Conservation (phyloP, 805 yeast genomes). For the Metschnikowia kunwiensis region DNA sequence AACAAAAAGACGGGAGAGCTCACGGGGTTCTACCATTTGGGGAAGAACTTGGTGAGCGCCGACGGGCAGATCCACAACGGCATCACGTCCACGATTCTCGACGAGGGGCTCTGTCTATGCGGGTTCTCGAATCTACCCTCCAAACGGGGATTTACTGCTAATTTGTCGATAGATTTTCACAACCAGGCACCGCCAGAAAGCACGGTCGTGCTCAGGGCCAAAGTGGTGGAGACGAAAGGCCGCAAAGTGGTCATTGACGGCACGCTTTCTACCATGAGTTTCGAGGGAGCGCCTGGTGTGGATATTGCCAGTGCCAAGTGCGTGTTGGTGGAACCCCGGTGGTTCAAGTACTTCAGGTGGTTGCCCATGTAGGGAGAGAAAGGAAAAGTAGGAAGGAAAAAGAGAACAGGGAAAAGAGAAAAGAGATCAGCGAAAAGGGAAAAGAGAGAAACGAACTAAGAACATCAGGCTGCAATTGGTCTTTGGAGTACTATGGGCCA, state of each 20-base stretch:
- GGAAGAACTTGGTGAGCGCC: conserved; percentile 59
- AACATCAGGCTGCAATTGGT: background rate
- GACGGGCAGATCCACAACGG: conserved; percentile 82
- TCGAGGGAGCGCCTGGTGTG: conserved; percentile 26
- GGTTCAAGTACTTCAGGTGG: conserved; percentile 73
- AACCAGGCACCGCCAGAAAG: conserved; percentile 61
- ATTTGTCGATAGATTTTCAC: conserved; percentile 60
- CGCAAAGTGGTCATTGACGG: conserved; percentile 83
- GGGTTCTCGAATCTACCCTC: conserved; percentile 83
- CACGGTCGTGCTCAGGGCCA: conserved; percentile 64
- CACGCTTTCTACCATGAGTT: conserved; percentile 49
- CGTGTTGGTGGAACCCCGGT: conserved; percentile 78
- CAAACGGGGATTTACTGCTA: conserved; percentile 86
- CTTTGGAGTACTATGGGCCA: background rate
- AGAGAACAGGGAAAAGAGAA: background rate
- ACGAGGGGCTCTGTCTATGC: conserved; percentile 80
- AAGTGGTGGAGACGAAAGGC: conserved; percentile 64
- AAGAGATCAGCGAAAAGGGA: background rate
- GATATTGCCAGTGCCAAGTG: conserved; percentile 63
- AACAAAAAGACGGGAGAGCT: conserved; percentile 51
- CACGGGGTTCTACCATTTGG: conserved; percentile 68
- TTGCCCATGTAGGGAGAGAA: conserved; percentile 13
- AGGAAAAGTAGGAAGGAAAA: no score
- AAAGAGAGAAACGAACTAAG: background rate
- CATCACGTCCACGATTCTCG: conserved; percentile 70